A percentile compares a stretch with the other conserved stretches of the same genome.
These are phyloP conservation scores for Aureobasidium subglaciale DNA, from an alignment of 2,329 filamentous ascomycete genomes.

Conservation along the genomic window DNA sequence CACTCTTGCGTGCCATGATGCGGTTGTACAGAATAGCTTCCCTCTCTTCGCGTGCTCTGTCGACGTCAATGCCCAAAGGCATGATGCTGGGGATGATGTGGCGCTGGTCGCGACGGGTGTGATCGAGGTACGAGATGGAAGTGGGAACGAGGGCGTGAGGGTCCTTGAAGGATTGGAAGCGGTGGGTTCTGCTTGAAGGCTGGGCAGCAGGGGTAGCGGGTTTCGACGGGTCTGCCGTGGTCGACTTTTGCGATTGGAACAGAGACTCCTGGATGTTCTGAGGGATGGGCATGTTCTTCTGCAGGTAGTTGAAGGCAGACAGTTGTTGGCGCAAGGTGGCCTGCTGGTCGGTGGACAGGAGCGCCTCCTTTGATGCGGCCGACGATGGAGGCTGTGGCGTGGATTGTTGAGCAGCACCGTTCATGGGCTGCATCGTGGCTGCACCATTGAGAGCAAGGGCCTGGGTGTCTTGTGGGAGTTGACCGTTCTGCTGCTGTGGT, in stretches of 20 bases:
- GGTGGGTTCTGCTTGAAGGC: conserved; percentile 34
- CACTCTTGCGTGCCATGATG: conserved; percentile 74
- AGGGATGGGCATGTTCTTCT: conserved; percentile 79
- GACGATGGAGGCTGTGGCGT: conserved; percentile 22
- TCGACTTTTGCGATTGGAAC: conserved; percentile 58
- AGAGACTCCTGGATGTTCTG: conserved; percentile 72
- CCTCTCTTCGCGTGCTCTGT: conserved; percentile 76
- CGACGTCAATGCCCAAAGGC: conserved; percentile 80
- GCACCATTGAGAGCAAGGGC: background rate
- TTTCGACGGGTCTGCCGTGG: conserved; percentile 35
- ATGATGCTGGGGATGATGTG: conserved; percentile 81
- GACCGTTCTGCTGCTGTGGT: conserved; percentile 35
- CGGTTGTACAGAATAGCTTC: conserved; percentile 86
- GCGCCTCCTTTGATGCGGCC: conserved; percentile 31
- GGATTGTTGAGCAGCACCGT: background rate
- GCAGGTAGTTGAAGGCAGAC: conserved; percentile 79
- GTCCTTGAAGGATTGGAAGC: conserved; percentile 67
- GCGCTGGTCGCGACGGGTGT: conserved; percentile 67
- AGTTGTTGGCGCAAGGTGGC: conserved; percentile 77
- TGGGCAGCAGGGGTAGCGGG: conserved; percentile 35
- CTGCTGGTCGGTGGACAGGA: conserved; percentile 71
- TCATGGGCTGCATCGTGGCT: background rate
- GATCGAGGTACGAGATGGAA: conserved; percentile 71
- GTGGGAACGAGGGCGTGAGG: conserved; percentile 56
- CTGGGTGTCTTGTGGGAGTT: background rate